phyloP scores from a whole-genome alignment of 192 early-diverging fungal genomes.

The Gamsiella multidivaricata region DNA sequence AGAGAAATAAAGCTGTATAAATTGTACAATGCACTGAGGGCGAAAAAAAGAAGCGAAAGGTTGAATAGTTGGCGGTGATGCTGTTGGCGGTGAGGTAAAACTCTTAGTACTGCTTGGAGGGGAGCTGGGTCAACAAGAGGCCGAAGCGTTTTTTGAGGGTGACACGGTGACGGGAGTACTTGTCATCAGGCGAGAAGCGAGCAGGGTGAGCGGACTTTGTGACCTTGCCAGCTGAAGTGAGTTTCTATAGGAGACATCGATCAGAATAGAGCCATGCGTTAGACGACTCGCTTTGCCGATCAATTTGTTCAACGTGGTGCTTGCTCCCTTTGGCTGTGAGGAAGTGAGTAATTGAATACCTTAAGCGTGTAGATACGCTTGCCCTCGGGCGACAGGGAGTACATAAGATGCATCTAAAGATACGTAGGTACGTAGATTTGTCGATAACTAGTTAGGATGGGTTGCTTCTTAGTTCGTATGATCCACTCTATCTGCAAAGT shows the following conservation, averaged over 20 bases:
- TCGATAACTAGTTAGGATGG: too few relatives aligned
- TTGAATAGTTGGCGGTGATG: neutral
- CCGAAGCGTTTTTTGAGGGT: slow-evolving; percentile 96
- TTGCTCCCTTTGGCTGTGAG: too few relatives aligned
- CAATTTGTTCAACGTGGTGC: too few relatives aligned
- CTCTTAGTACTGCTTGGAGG: slow-evolving; percentile 39
- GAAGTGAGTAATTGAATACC: too few relatives aligned
- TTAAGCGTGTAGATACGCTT: slow-evolving; percentile 97
- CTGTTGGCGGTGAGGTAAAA: neutral
- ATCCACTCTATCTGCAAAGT: too few relatives aligned
- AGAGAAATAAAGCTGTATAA: too few relatives aligned
- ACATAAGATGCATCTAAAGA: slow-evolving; percentile 93
- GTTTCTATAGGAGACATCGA: slow-evolving; percentile 69
- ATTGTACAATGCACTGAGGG: slow-evolving; percentile 30
- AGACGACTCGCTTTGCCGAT: too few relatives aligned
- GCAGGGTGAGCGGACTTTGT: slow-evolving; percentile 99
- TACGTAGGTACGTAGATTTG: too few relatives aligned
- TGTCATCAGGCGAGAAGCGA: slow-evolving; percentile 99
- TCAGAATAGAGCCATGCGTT: too few relatives aligned
- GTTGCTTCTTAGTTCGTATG: neutral
- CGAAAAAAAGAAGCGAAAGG: slow-evolving; percentile 9
- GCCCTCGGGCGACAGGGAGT: slow-evolving; percentile 78
- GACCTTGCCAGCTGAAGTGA: slow-evolving; percentile 75
- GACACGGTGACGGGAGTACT: slow-evolving; percentile 97
- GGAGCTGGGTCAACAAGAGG: slow-evolving; percentile 79